Evolutionary conservation across 2,329 filamentous ascomycete species (phyloP), one percentile per base, ranked within the genome.

Genomic region (Clonostachys byssicola): DNA sequence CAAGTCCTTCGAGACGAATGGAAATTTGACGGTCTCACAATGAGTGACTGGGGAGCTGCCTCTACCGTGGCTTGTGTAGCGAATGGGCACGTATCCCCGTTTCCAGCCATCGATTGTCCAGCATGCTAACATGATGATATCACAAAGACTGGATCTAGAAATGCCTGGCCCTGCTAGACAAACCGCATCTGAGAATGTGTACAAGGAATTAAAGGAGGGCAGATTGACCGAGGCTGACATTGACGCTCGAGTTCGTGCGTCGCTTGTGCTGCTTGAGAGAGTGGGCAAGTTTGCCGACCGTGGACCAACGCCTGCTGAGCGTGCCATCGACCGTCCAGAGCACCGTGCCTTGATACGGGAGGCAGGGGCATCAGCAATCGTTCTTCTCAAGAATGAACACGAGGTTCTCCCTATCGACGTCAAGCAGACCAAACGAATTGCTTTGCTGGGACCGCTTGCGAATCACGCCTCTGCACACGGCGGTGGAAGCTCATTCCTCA

Each of bases 381-480:
- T 81, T 1, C 65, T 86, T 12, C 62, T 86, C 44, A 86, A 86
- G 62, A 86, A 86, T 52, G 74, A 83, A 49, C 71, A 73, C 5
- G 64, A 65, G 5, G 61, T 84, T 12, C 65, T 86, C 14, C 83
- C 83, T 4, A 75, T 86, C 53, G 57, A 57, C 47, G 48, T 62
- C 18, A 59, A 59, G 49, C n/a, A n/a, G n/a, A 61, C 60, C 36
- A 64, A 62, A 47, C 61, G 56, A 45, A 56, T 64, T 47, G 60
- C 61, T 23, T 45, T 67, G 8, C 54, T 69, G 34, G 64, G 65
- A 2, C n/a, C n/a, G n/a, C 59, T 66, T 23, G 56, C 64, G 43
- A 66, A 65, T 49, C 56, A 52, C 20, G 59, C 62, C 10, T 52
- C 66, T 8, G 61, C 62, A 20, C 61, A 63, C 14, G 66, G 66